These are phyloP conservation scores for Nemania sp. DNA, from an alignment of 2,329 filamentous ascomycete species.

Conservation along the genomic window DNA sequence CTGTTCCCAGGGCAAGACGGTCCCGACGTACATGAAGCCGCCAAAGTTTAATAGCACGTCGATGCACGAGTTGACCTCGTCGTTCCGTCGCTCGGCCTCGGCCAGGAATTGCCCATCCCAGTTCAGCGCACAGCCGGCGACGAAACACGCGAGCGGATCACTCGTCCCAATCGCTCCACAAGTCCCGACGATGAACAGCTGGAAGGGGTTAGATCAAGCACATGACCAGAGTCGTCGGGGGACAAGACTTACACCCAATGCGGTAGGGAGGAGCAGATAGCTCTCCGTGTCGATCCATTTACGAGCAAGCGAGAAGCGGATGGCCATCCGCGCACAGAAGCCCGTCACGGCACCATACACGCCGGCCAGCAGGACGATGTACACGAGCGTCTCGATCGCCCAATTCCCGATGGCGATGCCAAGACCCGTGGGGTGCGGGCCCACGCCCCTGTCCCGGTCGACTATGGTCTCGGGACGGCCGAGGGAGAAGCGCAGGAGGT, in stretches of 20 bases:
- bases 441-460: slow-evolving; percentile 43
- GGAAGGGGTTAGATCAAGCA: slow-evolving; percentile 3
- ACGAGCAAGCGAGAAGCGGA: slow-evolving; percentile 51
- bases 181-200: slow-evolving; percentile 62
- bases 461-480: slow-evolving; percentile 35
- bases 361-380: slow-evolving; percentile 59
- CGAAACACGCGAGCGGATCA: slow-evolving; percentile 64
- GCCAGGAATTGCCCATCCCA: slow-evolving; percentile 65
- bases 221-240: not conserved
- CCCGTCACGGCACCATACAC: slow-evolving; percentile 58
- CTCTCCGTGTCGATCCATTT: slow-evolving; percentile 61
- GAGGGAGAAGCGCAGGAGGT: slow-evolving; percentile 59
- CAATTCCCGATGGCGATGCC: slow-evolving; percentile 59
- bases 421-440: slow-evolving; percentile 56
- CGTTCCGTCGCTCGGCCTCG: slow-evolving; percentile 60
- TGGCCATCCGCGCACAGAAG: slow-evolving; percentile 49
- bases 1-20: slow-evolving; percentile 58
- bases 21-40: slow-evolving; percentile 64
- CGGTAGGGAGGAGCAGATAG: slow-evolving; percentile 57
- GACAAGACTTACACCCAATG: slow-evolving; percentile 48
- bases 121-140: slow-evolving; percentile 63
- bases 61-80: slow-evolving; percentile 63
- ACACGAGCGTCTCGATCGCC: slow-evolving; percentile 64
- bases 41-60: slow-evolving; percentile 64
- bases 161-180: slow-evolving; percentile 62